Evolutionary conservation across 2,329 filamentous ascomycete species (phyloP), one percentile per base, ranked within the genome.

Genomic region (Exophiala phaeomuriformis): DNA sequence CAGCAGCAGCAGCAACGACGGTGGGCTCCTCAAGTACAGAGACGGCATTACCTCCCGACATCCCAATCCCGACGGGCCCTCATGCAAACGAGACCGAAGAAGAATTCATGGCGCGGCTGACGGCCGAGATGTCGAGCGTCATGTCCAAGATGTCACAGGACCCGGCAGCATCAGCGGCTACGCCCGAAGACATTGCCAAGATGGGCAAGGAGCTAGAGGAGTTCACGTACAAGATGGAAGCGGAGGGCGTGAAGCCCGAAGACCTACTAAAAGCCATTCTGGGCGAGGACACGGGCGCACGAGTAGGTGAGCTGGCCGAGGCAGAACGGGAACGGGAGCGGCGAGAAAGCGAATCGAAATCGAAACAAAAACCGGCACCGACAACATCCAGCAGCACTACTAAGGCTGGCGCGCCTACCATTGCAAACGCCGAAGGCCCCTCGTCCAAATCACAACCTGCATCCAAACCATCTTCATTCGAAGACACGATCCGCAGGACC

Each of bases 401-500:
- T 28, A 35, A 6, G 33, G 33, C 10, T 10, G 33, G 33, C 33
- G 12, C 6, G 19, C 19, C 12, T 28, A 28, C 19, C 10, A 35
- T 10, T 6, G 33, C 10, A 6, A 10, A 10, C 33, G 12, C 6
- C 5, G 39, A 41, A 28, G 39, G 3, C 5, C 12, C 19, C 12
- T 5, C 39, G 19, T 41, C 39, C 3, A 69, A 41, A 67, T 69
- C 49, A 52, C 8, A 28, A 19, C n/a, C 32, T 3, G 10, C 49
- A 4, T 71, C 39, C 68, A 70, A 52, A 12, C 35, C 56, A 6
- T 52, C 64, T 3, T 55, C 59, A 4, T 98, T 98, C 70, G 89
- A 94, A 66, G 90, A 95, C 55, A 95, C 88, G 0, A 97, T 98
- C 64, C 84, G 86, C 56, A 83, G 83, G 63, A 97, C 93, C 0